Evolutionary conservation across 129 eudicot genomes (phyloP).

Genomic region (Artemisia argyi): DNA sequence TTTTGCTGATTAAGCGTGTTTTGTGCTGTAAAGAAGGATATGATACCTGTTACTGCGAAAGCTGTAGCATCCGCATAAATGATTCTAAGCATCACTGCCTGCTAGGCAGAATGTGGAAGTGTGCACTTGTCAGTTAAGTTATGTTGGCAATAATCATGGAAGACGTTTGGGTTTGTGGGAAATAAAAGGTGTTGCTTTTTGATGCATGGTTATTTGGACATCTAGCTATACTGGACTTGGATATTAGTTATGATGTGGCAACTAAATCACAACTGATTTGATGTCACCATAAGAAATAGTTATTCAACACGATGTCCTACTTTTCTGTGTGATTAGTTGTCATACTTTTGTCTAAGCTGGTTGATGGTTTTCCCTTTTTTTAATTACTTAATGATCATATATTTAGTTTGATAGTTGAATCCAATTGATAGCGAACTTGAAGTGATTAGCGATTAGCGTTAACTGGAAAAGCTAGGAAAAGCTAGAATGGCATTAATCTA

Average conservation of each 20-base stretch:
- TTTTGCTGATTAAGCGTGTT: not conserved
- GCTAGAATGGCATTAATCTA: not conserved
- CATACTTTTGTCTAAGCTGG: not conserved
- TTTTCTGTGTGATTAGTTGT: not conserved
- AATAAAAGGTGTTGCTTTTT: not conserved
- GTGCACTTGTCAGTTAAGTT: not conserved
- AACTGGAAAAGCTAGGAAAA: not conserved
- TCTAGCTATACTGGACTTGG: slow-evolving; percentile 6
- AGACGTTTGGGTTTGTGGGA: not conserved
- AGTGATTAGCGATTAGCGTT: not conserved
- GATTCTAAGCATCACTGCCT: not conserved
- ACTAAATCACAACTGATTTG: not conserved
- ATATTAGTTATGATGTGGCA: not conserved
- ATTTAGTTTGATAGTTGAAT: no score
- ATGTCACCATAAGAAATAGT: not conserved
- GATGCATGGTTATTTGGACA: not conserved
- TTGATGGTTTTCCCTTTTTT: not conserved
- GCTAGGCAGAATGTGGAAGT: not conserved
- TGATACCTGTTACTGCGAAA: not conserved
- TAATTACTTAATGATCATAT: no score
- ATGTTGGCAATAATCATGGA: not conserved
- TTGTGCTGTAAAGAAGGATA: not conserved
- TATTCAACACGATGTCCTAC: not conserved
- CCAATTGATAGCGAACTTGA: no score
- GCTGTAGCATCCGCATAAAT: not conserved